These are phyloP conservation scores for Aspergillus cejpii DNA, from an alignment of 2,329 filamentous ascomycete species.

Conservation along the genomic window DNA sequence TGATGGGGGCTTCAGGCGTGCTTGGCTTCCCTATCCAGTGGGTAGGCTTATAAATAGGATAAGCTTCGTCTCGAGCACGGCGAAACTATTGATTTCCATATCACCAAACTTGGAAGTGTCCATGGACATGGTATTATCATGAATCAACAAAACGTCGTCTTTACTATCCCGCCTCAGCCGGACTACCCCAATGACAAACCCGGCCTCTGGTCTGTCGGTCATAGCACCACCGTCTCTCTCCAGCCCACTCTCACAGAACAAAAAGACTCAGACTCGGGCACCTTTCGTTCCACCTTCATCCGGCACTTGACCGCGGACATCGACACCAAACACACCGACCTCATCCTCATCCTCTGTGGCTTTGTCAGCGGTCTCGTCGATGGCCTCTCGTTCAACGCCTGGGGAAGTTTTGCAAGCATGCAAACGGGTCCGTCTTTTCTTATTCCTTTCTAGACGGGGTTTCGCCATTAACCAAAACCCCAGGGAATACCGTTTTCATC, in stretches of 20 bases:
- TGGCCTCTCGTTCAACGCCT: conserved; percentile 38
- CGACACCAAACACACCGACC: conserved; percentile 22
- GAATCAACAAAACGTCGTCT: neutral
- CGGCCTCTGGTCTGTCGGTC: conserved; percentile 19
- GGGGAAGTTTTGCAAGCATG: conserved; percentile 41
- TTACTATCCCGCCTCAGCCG: neutral
- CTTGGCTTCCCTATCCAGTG: neutral
- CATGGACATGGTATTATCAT: neutral
- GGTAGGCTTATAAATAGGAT: neutral
- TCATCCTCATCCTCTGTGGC: conserved; percentile 31
- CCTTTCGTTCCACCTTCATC: conserved; percentile 11
- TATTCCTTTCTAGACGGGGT: too few species aligned
- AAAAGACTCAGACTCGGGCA: conserved; percentile 4
- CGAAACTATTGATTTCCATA: neutral
- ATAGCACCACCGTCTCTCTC: conserved; percentile 22
- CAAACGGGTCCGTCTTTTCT: conserved; percentile 37
- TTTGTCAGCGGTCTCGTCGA: conserved; percentile 39
- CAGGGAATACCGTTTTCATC: conserved; percentile 42
- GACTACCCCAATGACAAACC: conserved; percentile 15
- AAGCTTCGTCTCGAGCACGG: neutral
- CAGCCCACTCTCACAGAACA: conserved; percentile 4
- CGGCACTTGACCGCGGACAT: conserved; percentile 21
- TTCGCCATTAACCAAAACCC: too few species aligned
- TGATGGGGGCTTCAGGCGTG: neutral
- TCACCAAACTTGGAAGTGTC: neutral